Evolutionary conservation across 345 rosid genomes (phyloP).

Genomic region (Acer negundo): DNA sequence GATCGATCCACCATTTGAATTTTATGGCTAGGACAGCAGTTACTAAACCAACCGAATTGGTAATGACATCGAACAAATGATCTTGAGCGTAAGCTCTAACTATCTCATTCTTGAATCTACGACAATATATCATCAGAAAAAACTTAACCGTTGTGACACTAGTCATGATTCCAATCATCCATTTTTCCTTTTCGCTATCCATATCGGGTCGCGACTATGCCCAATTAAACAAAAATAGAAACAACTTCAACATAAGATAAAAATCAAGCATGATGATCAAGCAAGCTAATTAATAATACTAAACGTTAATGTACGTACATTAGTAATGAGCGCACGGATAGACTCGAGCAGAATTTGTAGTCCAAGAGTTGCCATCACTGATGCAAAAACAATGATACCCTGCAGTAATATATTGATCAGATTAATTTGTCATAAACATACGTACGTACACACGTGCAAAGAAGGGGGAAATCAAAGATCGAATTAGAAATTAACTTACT

Average conservation of each 20-base stretch:
- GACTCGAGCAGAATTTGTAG: conserved; percentile 57
- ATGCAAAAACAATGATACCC: conserved; percentile 68
- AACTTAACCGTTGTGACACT: conserved; percentile 48
- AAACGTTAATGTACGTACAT: conserved; percentile 24
- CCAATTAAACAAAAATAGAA: background rate
- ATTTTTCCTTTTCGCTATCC: conserved; percentile 34
- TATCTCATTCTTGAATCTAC: conserved; percentile 51
- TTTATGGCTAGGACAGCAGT: conserved; percentile 53
- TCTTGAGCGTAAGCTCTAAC: conserved; percentile 55
- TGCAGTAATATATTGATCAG: conserved; percentile 16
- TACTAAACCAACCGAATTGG: conserved; percentile 57
- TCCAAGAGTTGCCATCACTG: conserved; percentile 68
- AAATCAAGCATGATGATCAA: background rate
- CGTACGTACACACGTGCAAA: too few species aligned
- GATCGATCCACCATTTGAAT: conserved; percentile 62
- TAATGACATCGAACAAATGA: conserved; percentile 57
- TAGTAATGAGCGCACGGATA: conserved; percentile 39
- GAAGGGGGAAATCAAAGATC: background rate
- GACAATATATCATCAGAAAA: conserved; percentile 51
- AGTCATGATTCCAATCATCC: conserved; percentile 60
- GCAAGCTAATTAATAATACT: too few species aligned
- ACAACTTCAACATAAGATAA: background rate
- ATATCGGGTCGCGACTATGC: conserved; percentile 38
- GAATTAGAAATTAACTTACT: conserved; percentile 37
- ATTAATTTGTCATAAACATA: background rate